Evolutionary conservation across 148 eudicot species (phyloP).

Genomic region (Fallopia convolvulus): DNA sequence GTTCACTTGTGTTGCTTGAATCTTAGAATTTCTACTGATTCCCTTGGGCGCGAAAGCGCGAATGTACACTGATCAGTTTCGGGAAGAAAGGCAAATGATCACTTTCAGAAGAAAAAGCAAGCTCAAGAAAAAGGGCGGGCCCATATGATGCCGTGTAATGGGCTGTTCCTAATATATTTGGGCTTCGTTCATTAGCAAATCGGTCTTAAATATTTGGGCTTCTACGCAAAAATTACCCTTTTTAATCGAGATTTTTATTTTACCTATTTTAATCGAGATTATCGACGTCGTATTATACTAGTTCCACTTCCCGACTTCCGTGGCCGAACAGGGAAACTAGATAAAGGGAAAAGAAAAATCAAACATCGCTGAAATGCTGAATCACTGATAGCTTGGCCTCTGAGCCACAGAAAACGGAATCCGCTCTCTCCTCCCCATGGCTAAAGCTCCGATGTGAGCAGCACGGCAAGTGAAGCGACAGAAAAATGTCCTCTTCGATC

Average conservation of each 20-base stretch:
- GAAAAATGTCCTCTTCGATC: slow-evolving; percentile 8
- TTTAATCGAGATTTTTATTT: too few species aligned
- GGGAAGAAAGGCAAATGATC: background rate
- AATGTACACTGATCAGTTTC: background rate
- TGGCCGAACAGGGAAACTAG: background rate
- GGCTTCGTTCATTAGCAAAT: background rate
- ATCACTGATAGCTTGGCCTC: background rate
- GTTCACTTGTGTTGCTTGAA: too few species aligned
- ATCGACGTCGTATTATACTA: too few species aligned
- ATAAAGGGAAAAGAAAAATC: background rate
- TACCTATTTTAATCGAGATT: too few species aligned
- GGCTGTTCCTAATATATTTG: background rate
- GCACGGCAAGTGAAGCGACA: background rate
- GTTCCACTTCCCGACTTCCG: too few species aligned
- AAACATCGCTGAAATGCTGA: background rate
- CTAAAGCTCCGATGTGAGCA: slow-evolving; percentile 4
- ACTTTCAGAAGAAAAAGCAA: background rate
- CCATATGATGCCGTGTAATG: background rate
- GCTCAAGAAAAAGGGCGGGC: background rate
- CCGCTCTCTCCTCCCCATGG: slow-evolving; percentile 9
- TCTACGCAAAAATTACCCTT: too few species aligned
- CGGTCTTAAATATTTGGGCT: too few species aligned
- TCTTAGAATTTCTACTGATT: too few species aligned
- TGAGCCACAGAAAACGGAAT: slow-evolving; percentile 8
- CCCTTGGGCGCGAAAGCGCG: slow-evolving; percentile 9